Evolutionary conservation across 345 rosid species (phyloP).

Genomic region (Pugionium cornutum): DNA sequence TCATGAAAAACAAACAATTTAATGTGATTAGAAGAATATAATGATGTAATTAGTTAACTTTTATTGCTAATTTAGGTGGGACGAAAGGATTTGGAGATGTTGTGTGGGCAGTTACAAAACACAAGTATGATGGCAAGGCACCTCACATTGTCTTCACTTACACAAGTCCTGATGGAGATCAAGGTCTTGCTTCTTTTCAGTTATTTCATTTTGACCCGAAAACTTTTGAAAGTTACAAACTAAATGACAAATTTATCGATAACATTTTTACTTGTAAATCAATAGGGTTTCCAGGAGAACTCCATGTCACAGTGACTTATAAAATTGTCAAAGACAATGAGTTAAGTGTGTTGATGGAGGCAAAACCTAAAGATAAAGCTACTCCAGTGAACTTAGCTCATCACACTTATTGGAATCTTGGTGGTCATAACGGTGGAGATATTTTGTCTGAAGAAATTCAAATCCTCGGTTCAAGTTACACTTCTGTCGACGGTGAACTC

Average conservation of each 20-base stretch:
- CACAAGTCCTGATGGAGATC: slow-evolving; percentile 72
- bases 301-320: slow-evolving; percentile 52
- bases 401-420: slow-evolving; percentile 89
- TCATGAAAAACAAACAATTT: slow-evolving; percentile 12
- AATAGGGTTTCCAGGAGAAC: slow-evolving; percentile 83
- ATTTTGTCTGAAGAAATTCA: slow-evolving; percentile 69
- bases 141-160: slow-evolving; percentile 67
- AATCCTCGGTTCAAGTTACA: slow-evolving; percentile 62
- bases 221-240: neutral
- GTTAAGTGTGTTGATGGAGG: slow-evolving; percentile 68
- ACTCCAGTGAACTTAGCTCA: slow-evolving; percentile 86
- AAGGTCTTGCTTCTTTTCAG: slow-evolving; percentile 47
- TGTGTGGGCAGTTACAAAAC: slow-evolving; percentile 59
- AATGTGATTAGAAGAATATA: neutral
- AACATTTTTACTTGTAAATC: neutral
- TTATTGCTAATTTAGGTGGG: slow-evolving; percentile 51
- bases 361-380: slow-evolving; percentile 63
- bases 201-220: neutral
- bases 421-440: slow-evolving; percentile 70
- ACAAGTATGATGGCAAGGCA: slow-evolving; percentile 43
- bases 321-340: slow-evolving; percentile 42
- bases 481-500: slow-evolving; percentile 57
- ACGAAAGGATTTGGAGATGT: slow-evolving; percentile 75
- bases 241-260: neutral
- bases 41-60: neutral